Base-by-base conservation (phyloP, 2,329 filamentous ascomycete species). In the Pestalotiopsis sp. region DNA sequence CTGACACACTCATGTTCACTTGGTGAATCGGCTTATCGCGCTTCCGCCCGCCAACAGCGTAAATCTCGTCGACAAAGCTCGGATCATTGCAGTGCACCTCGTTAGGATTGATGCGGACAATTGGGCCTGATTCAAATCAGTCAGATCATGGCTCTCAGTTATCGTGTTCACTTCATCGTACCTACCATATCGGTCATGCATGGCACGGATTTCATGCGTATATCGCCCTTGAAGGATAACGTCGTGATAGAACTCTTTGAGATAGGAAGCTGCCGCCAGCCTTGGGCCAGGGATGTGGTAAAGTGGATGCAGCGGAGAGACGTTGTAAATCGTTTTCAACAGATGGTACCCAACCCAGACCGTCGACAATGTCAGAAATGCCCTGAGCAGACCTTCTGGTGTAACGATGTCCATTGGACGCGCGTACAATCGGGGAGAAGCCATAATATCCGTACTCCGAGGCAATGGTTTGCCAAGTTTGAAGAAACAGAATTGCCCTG, bases 61-160 rank as follows among this genome's bases (percentile, higher is more conserved):
- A 83, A 25, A 84, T 71, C 58, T 81, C 80, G 58, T 81, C 76
- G 69, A 80, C 78, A 72, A 83, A 82, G 65, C 68, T 69, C 0
- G 69, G 64, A 25, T 72, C 71, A 25, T 67, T 69, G 63, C 68
- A 70, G 62, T 73, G 72, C 14, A 75, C 70, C 52, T 78, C 76
- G 14, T 72, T 67, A n/a, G 72, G 72, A 57, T 69, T 71, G 65
- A 73, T 72, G 3, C 72, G 66, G 6, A 73, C 68, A 36, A 73
- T 69, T 2, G 72, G 70, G 6, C 69, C 68, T 69, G 41, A 14
- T 20, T 5, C 14, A 17, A 52, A 7, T 23, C 3, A 52, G 45
- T 23, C 3, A 52, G 45, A 23, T 6, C 14, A 5, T 3, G 12
- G 4, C 6, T 27, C 6, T 36, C 25, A 38, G 27, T 25, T 17